Evolutionary conservation across 2,329 filamentous ascomycete genomes (phyloP), one percentile per base, ranked within the genome.

Genomic region (Trichoderma sp.): DNA sequence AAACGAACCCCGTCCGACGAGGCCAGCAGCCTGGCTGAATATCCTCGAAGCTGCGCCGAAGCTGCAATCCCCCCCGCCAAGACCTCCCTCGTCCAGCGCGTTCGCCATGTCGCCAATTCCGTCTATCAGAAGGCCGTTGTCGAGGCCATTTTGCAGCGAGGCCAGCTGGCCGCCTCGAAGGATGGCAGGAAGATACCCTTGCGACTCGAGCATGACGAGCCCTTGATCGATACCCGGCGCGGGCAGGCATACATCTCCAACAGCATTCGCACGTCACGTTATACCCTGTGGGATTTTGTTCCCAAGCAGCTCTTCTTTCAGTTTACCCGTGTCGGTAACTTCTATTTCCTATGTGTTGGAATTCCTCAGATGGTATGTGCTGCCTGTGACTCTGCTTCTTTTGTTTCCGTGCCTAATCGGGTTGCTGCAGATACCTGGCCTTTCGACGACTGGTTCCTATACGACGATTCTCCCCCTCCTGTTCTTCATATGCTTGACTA

Each of bases 261-360:
- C 76, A 88, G 84, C 71, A 94, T 97, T 71, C 88, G 92, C 50
- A 94, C 92, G 0, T 93, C 91, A 70, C 88, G 93, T 57, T 97
- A 97, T 77, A 95, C 89, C 22, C 78, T 92, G 2, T 93, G 89
- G 84, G 91, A 94, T 77, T 97, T 97, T 76, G 78, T 97, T 15
- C 93, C 93, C 3, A 92, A 92, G 70, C 93, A 97, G 76, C 78
- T 97, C 17, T 85, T 94, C 69, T 93, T 93, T 65, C 93, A 97
- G 74, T 95, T 95, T 75, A 92, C 92, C 8, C 91, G 94, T 70
- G 80, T 97, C 57, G 91, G 91, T 72, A 97, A 97, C 78, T 95
- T 96, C 74, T 87, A 96, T 78, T 96, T 97, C 78, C 84, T 97
- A 67, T 89, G 92, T 72, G 88, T 97, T 71, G 92, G 92, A 52